Base-by-base conservation (phyloP, 805 yeast genomes). In the Cyberlindnera mycetangii region DNA sequence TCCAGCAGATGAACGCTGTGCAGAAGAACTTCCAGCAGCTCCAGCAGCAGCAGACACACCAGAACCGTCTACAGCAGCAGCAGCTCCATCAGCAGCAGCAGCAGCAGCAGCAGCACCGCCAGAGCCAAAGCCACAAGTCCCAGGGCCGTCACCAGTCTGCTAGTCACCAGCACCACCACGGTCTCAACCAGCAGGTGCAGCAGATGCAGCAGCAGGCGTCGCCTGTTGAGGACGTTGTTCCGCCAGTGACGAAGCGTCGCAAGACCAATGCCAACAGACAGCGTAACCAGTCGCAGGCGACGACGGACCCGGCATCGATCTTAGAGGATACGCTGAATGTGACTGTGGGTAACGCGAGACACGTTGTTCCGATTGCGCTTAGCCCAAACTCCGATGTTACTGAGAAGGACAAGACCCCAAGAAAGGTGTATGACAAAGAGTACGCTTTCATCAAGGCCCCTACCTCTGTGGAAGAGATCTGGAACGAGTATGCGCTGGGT, bases 401-500 rank as follows among this genome's bases (percentile, higher is more conserved):
- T 17, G 43, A 40, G 8, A 57, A 56, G 44, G 58, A 57, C 15
- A 37, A 44, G 34, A 53, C 28, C 35, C 56, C 57, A 17, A 55
- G 61, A 7, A 65, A 60, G 44, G 39, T 58, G 4, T 63, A 60
- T 42, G 57, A 57, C 17, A 65, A 64, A 39, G 59, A 56, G 14
- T 69, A 68, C 45, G 61, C 66, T 16, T 70, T 71, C 49, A 54
- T 68, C 32, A 68, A 67, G 47, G 71, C 73, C 0, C 74, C 75
- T 14, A 68, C 66, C n/a, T 60, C 75, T 3, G 74, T 76, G 1
- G 55, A 66, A 31, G 82, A 77, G 49, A 71, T 78, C 16, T 78
- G 83, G 83, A 67, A 70, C 50, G 83, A 78, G 56, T 78, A 76
- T 47, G 69, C 75, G 5, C 70, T 71, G 42, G 82, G 83, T 0